Evolutionary conservation across 1,139 yeast species (phyloP).

Genomic region (Nakaseomyces delphensis): DNA sequence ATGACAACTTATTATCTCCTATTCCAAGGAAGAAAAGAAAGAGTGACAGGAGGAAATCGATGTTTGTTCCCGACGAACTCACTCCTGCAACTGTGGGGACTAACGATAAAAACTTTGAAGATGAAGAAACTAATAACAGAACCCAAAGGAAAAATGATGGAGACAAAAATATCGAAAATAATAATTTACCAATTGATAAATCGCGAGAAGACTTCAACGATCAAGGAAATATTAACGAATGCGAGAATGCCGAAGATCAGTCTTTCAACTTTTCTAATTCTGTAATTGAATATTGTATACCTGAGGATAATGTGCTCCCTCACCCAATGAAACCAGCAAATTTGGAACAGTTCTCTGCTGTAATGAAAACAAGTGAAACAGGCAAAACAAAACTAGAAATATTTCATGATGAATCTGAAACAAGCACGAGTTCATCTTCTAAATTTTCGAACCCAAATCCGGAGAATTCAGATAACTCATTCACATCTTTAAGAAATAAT

Average conservation of each 20-base stretch:
- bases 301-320: constrained; percentile 20
- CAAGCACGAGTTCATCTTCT: not conserved
- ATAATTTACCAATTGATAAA: not conserved
- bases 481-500: constrained; percentile 13
- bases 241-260: constrained; percentile 16
- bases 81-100: not conserved
- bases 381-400: not conserved
- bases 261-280: constrained; percentile 24
- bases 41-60: constrained; percentile 35
- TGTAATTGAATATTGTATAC: constrained; percentile 29
- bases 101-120: constrained; percentile 6
- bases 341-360: constrained; percentile 20
- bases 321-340: constrained; percentile 14
- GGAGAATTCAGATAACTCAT: not conserved
- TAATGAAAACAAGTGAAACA: not conserved
- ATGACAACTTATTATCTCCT: constrained; percentile 9
- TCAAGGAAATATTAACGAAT: constrained; percentile 1
- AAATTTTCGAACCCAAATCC: not conserved
- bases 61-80: constrained; percentile 25
- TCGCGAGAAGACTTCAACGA: too few relatives aligned
- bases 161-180: not conserved
- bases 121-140: not conserved
- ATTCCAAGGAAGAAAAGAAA: constrained; percentile 30
- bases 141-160: too few relatives aligned
- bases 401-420: not conserved